Evolutionary conservation across 2,329 filamentous ascomycete genomes (phyloP), one percentile per base, ranked within the genome.

Genomic region (Pseudocercospora fuligena): DNA sequence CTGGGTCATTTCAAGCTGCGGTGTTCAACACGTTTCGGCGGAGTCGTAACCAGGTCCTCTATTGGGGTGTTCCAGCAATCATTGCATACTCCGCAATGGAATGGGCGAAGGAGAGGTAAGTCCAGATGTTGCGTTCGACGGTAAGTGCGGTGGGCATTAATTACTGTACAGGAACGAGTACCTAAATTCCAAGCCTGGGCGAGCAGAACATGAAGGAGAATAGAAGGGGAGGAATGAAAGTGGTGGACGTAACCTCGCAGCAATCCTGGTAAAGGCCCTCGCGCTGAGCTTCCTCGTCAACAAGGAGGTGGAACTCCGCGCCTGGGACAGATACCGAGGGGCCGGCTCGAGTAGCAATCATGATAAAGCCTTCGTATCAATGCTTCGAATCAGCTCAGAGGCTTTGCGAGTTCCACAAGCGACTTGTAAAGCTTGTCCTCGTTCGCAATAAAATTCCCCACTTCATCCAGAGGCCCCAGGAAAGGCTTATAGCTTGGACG

Each of bases 11-110:
- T 70, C 83, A 94, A 81, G 91, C 90, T 73, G 94, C 94, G 76
- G 83, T 98, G 84, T 98, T 97, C 90, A 99, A 99, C 88, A 90
- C 89, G 74, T 96, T 91, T 87, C 90, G 95, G 81, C 89, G 95
- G 77, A 92, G 90, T 82, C 89, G 89, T 80, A 82, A 86, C 74
- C 95, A 98, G 86, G 88, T 97, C 74, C 88, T 97, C 74, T 99
- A 94, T 87, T 89, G 94, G 81, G 87, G 90, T 29, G 91, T 95
- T 68, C 91, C 94, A 47, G 83, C 97, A 74, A 75, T 95, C 70
- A 81, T 86, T 73, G 93, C 87, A 73, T 99, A 98, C 85, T 88
- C 89, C 78, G 79, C 88, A 72, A 92, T 98, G 90, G 83, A 91
- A 79, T 98, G 95, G 95, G 94, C 94, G 72, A 90, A 88, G 77